These are phyloP conservation scores for Neurospora pannonica DNA, from an alignment of 495 filamentous ascomycete genomes.

Conservation along the genomic window DNA sequence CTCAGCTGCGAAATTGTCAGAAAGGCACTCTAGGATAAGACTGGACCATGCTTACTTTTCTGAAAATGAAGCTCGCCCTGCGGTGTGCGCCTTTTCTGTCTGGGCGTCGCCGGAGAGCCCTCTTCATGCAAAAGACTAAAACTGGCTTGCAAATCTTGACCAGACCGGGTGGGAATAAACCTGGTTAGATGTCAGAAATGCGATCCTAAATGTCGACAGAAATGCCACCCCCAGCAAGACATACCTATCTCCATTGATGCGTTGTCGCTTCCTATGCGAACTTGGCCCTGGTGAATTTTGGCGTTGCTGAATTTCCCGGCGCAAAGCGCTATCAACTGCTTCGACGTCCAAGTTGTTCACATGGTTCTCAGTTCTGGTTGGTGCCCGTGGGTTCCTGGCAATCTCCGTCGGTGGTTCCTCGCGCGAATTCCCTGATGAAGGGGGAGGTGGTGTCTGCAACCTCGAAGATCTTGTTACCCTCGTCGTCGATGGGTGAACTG, in stretches of 20 bases:
- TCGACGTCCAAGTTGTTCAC: constrained; percentile 26
- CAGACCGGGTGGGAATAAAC: constrained; percentile 91
- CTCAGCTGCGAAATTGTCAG: constrained; percentile 60
- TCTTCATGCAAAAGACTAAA: constrained; percentile 87
- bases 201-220: not conserved
- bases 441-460: constrained; percentile 30
- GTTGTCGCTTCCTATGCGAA: constrained; percentile 77
- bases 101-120: constrained; percentile 82
- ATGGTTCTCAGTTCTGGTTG: constrained; percentile 17
- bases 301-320: constrained; percentile 35
- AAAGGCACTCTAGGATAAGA: not conserved
- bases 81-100: constrained; percentile 70
- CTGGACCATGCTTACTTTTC: constrained; percentile 52
- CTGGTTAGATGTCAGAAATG: constrained; percentile 32
- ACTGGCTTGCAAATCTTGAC: constrained; percentile 85
- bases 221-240: not conserved
- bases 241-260: constrained; percentile 75
- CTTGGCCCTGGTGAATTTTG: constrained; percentile 66
- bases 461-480: constrained; percentile 22
- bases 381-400: constrained; percentile 19
- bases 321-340: constrained; percentile 22
- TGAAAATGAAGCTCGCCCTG: constrained; percentile 92
- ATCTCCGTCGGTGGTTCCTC: constrained; percentile 25
- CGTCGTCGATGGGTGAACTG: not conserved
- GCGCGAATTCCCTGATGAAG: constrained; percentile 22